A percentile compares a stretch with the other conserved stretches of the same genome.
Conservation (phyloP, 2,329 filamentous ascomycete species). For the Coniochaeta sp. region DNA sequence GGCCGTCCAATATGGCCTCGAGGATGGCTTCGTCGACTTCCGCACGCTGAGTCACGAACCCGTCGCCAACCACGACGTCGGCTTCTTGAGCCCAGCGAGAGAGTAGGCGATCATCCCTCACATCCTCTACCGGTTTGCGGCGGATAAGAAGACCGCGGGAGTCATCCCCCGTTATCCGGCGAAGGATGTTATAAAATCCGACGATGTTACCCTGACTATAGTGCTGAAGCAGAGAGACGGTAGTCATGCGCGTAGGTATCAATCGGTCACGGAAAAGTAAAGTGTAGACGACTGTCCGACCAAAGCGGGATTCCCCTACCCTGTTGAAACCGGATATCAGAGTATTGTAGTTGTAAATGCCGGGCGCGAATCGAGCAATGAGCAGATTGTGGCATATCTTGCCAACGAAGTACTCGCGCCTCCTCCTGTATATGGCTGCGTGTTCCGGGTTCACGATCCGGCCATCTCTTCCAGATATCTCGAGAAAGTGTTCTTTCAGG, state of each 20-base stretch:
- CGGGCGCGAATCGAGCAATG: conserved; percentile 51
- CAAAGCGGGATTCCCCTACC: conserved; percentile 39
- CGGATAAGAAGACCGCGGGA: conserved; percentile 29
- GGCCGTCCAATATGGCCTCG: conserved; percentile 37
- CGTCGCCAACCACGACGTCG: conserved; percentile 11
- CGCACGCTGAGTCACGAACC: conserved; percentile 32
- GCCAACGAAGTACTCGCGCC: conserved; percentile 22
- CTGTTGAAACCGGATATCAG: conserved; percentile 60
- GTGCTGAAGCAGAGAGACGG: conserved; percentile 42
- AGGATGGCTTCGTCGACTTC: conserved; percentile 30
- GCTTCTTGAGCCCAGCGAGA: conserved; percentile 19
- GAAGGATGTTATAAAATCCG: conserved; percentile 35
- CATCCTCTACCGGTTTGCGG: conserved; percentile 24
- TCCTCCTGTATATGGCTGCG: not conserved
- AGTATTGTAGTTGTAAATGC: conserved; percentile 63
- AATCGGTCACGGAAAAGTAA: conserved; percentile 37
- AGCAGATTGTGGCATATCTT: conserved; percentile 61
- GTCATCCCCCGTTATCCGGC: conserved; percentile 38
- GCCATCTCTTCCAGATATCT: not conserved
- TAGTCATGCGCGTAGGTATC: conserved; percentile 40
- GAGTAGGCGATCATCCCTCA: conserved; percentile 18
- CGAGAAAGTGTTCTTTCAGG: conserved; percentile 7
- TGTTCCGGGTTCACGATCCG: not conserved
- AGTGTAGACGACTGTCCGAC: conserved; percentile 44
- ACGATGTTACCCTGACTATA: conserved; percentile 34